Base-by-base conservation (phyloP, 805 yeast species). In the Priceomyces fermenticarens region DNA sequence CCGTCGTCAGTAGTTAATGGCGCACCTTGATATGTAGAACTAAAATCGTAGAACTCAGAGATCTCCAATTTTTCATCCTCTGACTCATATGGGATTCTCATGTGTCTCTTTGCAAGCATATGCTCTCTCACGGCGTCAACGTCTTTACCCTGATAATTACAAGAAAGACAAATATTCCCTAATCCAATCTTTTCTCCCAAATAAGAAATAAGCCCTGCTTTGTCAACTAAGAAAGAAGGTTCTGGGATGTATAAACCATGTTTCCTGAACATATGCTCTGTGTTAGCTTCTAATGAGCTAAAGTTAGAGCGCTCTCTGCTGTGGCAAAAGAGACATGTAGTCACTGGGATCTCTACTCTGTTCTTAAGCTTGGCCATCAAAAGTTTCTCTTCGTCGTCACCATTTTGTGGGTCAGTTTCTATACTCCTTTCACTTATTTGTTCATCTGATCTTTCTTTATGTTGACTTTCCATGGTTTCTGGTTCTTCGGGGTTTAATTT, bases 241-340 rank as follows among this genome's bases (percentile, higher is more conserved):
- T 93, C 97, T 1, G 99, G 99, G 5, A 93, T 75, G 46, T 84
- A 93, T 32, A 93, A 71, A 1, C 98, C 98, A 61, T 86, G 97
- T 29, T 62, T 68, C 43, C 72, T 73, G 54, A 78, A 81, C 95
- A 93, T 85, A 60, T 93, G 96, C 23, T 70, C 72, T 25, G 85
- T 53, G 40, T 70, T 69, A 23, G 60, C 73, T 4, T 76, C 79
- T 12, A 72, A 48, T 17, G 62, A 55, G 10, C 49, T 56, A 39
- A 71, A 73, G 11, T 46, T 42, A 36, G 62, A 55, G 30, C 65
- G 57, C 23, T 53, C 47, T 32, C 64, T 68, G 9, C 62, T 57
- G 33, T 66, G 66, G 42, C 81, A 77, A 49, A 78, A 77, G 26
- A 78, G 57, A 60, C 83, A 78, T 3, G 74, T 61, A 3, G 73